These are phyloP conservation scores for Apostasia shenzhenica DNA, from an alignment of 106 monocot species.

Conservation along the genomic window DNA sequence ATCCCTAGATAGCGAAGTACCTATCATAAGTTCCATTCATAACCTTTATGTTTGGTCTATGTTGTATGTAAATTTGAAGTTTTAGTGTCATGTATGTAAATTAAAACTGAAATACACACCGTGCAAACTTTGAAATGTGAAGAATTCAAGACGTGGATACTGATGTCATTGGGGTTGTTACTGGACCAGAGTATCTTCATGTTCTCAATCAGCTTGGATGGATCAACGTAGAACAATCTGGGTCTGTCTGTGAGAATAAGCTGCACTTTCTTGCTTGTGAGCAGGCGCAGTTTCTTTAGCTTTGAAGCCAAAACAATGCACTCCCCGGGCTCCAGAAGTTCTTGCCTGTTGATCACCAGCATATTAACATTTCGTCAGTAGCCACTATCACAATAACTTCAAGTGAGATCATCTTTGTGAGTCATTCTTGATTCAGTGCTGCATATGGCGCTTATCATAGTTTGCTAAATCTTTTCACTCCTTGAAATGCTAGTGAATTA, in stretches of 20 bases:
- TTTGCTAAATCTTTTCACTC: no score
- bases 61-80: no score
- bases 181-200: slow-evolving; percentile 68
- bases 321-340: slow-evolving; percentile 85
- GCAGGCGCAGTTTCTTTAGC: slow-evolving; percentile 71
- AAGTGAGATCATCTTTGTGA: not conserved
- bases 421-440: no score
- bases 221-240: slow-evolving; percentile 64
- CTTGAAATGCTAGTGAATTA: no score
- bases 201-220: slow-evolving; percentile 50
- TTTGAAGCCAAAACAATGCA: slow-evolving; percentile 70
- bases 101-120: slow-evolving; percentile 25
- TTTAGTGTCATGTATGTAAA: no score
- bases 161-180: slow-evolving; percentile 50
- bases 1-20: no score
- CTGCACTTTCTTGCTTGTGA: slow-evolving; percentile 90
- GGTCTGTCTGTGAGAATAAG: slow-evolving; percentile 89
- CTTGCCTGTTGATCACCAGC: slow-evolving; percentile 45
- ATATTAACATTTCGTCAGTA: not conserved
- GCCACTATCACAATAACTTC: not conserved
- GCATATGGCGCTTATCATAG: no score
- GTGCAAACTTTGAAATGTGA: slow-evolving; percentile 89
- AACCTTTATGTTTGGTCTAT: no score
- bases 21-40: no score
- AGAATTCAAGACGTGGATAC: slow-evolving; percentile 54